Percentiles rank a stretch among this genome's conserved stretches.
Conservation (phyloP, 1,139 yeast genomes). For the Geotrichum fermentans region DNA sequence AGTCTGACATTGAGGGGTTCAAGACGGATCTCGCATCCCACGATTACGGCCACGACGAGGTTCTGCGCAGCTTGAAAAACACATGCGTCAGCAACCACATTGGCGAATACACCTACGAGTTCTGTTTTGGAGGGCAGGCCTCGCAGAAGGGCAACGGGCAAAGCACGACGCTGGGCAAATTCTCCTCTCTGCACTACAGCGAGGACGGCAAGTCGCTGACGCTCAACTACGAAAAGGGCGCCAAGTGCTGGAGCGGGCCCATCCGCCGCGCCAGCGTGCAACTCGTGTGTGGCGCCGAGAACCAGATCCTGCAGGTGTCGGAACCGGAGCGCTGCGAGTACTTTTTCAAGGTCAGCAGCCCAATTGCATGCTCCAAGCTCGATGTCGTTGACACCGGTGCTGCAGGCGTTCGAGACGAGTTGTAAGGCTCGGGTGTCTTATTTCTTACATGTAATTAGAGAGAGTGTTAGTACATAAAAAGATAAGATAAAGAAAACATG, state of each 20-base stretch:
- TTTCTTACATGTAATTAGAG: too few species aligned
- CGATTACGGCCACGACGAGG: constrained; percentile 57
- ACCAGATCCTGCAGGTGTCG: constrained; percentile 56
- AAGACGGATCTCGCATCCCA: constrained; percentile 20
- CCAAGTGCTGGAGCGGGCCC: constrained; percentile 95
- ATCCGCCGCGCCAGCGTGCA: constrained; percentile 61
- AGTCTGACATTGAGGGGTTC: constrained; percentile 26
- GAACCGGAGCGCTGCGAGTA: constrained; percentile 92
- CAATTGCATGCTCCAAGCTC: constrained; percentile 58
- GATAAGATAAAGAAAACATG: too few species aligned
- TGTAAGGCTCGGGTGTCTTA: too few species aligned
- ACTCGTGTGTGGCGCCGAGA: constrained; percentile 61
- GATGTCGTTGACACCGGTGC: constrained; percentile 6
- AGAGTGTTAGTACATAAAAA: too few species aligned
- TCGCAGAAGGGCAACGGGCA: constrained; percentile 51
- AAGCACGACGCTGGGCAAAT: constrained; percentile 52
- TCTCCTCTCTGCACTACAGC: constrained; percentile 29
- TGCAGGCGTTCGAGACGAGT: constrained; percentile 10
- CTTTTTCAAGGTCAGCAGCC: constrained; percentile 55
- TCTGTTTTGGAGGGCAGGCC: constrained; percentile 55
- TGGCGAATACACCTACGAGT: constrained; percentile 68
- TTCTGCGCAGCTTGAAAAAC: constrained; percentile 55
- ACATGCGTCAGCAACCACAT: constrained; percentile 47
- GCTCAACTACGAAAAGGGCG: constrained; percentile 58
- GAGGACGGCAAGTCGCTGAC: constrained; percentile 29